These are phyloP conservation scores for Rhizopus delemar DNA, from an alignment of 371 early-diverging fungal genomes.

Conservation along the genomic window DNA sequence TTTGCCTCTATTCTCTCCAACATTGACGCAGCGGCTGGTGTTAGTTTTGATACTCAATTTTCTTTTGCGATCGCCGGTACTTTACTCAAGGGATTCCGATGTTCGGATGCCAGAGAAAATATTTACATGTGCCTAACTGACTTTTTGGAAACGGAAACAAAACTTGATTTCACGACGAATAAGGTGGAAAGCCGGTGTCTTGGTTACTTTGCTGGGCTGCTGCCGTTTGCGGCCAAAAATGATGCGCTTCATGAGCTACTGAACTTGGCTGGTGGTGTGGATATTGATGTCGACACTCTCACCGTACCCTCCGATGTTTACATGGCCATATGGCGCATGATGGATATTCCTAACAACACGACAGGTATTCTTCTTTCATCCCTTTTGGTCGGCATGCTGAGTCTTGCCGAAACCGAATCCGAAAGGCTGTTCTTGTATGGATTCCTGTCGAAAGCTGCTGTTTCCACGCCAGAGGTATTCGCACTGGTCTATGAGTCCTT, in stretches of 20 bases:
- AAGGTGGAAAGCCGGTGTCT: conserved; percentile 26
- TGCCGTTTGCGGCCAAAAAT: conserved; percentile 53
- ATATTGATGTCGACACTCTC: conserved; percentile 20
- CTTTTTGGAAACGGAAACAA: conserved; percentile 70
- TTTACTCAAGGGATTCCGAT: conserved; percentile 62
- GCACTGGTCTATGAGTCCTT: conserved; percentile 51
- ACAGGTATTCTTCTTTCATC: conserved; percentile 61
- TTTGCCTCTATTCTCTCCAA: conserved; percentile 48
- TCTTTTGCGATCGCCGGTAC: conserved; percentile 67
- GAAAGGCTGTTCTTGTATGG: conserved; percentile 69
- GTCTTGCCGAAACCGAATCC: conserved; percentile 61
- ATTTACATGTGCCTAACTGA: conserved; percentile 67
- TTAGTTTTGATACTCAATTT: conserved; percentile 69
- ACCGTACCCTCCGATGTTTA: conserved; percentile 2
- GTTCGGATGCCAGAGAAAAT: conserved; percentile 52
- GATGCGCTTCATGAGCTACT: conserved; percentile 48
- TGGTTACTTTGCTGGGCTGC: conserved; percentile 46
- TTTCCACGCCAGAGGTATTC: conserved; percentile 58
- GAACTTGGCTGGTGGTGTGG: conserved; percentile 44
- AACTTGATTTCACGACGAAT: conserved; percentile 20
- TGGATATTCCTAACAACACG: conserved; percentile 52
- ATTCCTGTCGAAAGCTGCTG: conserved; percentile 59
- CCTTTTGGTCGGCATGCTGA: conserved; percentile 64
- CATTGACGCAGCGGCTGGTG: conserved; percentile 59
- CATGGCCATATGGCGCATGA: conserved; percentile 17